These are phyloP conservation scores for Annona cherimola DNA, from an alignment of 164 flowering plant genomes.

Conservation along the genomic window DNA sequence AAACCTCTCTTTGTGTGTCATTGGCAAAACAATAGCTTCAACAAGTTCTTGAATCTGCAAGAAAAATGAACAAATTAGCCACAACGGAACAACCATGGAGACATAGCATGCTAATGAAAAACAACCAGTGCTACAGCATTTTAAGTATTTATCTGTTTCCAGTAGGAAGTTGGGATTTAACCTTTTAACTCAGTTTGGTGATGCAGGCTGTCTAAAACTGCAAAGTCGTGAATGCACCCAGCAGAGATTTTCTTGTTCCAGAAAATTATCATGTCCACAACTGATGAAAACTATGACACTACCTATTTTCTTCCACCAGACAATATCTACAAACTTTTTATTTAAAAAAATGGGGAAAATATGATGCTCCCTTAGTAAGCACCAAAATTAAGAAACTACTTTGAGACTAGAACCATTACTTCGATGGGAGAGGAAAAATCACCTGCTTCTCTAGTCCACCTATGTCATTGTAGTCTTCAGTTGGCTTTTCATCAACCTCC, in stretches of 20 bases:
- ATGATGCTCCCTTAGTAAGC: too few relatives aligned
- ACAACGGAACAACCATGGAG: neutral
- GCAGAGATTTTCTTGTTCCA: neutral
- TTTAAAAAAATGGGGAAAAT: too few relatives aligned
- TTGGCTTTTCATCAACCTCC: conserved; percentile 99
- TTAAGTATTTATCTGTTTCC: too few relatives aligned
- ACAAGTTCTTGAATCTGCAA: conserved; percentile 89
- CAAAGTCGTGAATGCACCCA: neutral
- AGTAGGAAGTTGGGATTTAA: neutral
- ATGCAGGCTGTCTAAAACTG: neutral
- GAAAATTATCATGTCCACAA: neutral
- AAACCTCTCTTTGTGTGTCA: conserved; percentile 93
- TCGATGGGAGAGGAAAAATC: neutral
- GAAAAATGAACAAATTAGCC: neutral
- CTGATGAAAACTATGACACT: neutral
- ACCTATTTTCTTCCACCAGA: too few relatives aligned
- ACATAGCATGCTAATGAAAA: too few relatives aligned
- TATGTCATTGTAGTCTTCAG: conserved; percentile 94
- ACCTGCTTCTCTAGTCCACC: conserved; percentile 97
- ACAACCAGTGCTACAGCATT: too few relatives aligned
- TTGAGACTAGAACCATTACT: neutral
- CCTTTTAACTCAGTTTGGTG: neutral
- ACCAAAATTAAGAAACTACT: neutral
- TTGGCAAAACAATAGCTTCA: conserved; percentile 95
- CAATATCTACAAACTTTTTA: too few relatives aligned